phyloP scores from a whole-genome alignment of 495 filamentous ascomycete species.

The Aspergillus sclerotiicarbonarius region DNA sequence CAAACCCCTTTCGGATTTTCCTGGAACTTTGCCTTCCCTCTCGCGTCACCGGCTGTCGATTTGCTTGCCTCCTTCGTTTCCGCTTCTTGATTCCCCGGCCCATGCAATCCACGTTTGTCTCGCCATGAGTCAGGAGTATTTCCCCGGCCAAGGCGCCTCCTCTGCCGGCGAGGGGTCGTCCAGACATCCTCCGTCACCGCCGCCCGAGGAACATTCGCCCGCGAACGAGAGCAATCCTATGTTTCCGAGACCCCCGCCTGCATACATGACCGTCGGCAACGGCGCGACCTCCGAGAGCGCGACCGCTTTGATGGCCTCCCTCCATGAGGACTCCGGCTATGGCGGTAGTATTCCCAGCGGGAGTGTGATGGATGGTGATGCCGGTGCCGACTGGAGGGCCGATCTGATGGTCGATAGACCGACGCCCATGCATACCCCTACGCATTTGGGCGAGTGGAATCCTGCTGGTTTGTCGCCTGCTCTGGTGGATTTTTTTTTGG shows the following conservation, averaged over 20 bases:
- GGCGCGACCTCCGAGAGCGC: slow-evolving; percentile 77
- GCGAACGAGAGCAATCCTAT: slow-evolving; percentile 22
- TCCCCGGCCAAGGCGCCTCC: slow-evolving; percentile 43
- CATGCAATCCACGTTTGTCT: slow-evolving; percentile 17
- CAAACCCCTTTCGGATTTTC: slow-evolving; percentile 12
- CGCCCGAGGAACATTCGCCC: slow-evolving; percentile 28
- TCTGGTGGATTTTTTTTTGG: not conserved
- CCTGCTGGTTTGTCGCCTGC: slow-evolving; percentile 31
- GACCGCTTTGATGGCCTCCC: slow-evolving; percentile 60
- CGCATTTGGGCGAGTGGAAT: slow-evolving; percentile 47
- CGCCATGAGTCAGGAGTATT: slow-evolving; percentile 75
- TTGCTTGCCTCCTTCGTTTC: slow-evolving; percentile 2
- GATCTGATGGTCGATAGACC: slow-evolving; percentile 66
- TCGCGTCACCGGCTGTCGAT: not conserved
- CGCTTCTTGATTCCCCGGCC: slow-evolving; percentile 6
- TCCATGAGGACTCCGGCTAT: slow-evolving; percentile 90
- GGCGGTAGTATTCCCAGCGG: slow-evolving; percentile 68
- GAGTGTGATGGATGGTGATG: slow-evolving; percentile 46
- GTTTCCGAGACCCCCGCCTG: slow-evolving; percentile 46
- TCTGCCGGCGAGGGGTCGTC: slow-evolving; percentile 41
- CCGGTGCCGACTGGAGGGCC: slow-evolving; percentile 50
- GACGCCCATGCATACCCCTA: slow-evolving; percentile 57
- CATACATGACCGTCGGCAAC: slow-evolving; percentile 84
- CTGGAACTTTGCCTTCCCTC: not conserved
- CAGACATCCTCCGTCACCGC: slow-evolving; percentile 15